phyloP scores from a whole-genome alignment of 2,329 filamentous ascomycete species.

The Colletotrichum falcatum region DNA sequence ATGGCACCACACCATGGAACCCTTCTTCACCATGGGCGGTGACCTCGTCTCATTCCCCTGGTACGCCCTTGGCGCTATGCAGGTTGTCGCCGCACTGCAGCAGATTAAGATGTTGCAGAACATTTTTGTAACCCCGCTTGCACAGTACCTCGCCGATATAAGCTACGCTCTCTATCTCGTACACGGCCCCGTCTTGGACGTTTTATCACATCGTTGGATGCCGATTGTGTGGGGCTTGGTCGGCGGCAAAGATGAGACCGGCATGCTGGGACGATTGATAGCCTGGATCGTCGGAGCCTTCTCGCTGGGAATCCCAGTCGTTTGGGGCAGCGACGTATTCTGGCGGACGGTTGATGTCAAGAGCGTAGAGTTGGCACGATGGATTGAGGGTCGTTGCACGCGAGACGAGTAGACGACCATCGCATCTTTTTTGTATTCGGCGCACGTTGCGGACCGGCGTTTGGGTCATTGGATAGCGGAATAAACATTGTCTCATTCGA shows the following conservation, averaged over 20 bases:
- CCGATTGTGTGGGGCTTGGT: constrained; percentile 43
- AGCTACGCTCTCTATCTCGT: constrained; percentile 70
- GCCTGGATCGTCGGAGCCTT: constrained; percentile 55
- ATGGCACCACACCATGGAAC: constrained; percentile 49
- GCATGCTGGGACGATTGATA: constrained; percentile 48
- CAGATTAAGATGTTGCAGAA: constrained; percentile 44
- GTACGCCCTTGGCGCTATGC: constrained; percentile 52
- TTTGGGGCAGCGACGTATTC: constrained; percentile 70
- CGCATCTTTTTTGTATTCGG: not conserved
- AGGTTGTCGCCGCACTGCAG: constrained; percentile 49
- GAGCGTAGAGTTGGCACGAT: constrained; percentile 59
- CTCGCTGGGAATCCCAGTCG: constrained; percentile 51
- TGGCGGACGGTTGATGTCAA: constrained; percentile 67
- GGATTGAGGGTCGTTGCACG: constrained; percentile 54
- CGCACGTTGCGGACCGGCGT: constrained; percentile 17
- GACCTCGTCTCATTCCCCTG: constrained; percentile 51
- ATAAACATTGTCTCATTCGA: constrained; percentile 23
- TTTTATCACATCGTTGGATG: constrained; percentile 47
- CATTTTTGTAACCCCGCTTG: constrained; percentile 59
- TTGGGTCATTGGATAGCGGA: constrained; percentile 4
- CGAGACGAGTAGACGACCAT: constrained; percentile 21
- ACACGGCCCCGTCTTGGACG: constrained; percentile 63
- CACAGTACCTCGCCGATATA: constrained; percentile 68
- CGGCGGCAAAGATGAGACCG: constrained; percentile 50
- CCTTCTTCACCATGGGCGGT: constrained; percentile 50